Evolutionary conservation across 1,139 yeast genomes (phyloP).

Genomic region (Zhuliangozyma blackwelliae): DNA sequence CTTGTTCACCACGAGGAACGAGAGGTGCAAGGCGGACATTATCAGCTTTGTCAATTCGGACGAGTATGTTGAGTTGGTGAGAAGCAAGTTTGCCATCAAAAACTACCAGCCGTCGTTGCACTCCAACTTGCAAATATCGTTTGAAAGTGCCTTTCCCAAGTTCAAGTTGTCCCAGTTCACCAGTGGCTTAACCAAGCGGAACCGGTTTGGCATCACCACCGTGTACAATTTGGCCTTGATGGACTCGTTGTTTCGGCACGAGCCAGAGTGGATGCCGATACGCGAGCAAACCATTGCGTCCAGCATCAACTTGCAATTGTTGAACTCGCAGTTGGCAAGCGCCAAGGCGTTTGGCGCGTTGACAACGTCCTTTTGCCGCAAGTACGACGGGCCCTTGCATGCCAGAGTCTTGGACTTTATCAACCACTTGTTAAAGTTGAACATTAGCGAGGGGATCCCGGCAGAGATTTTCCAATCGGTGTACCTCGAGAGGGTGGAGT

Average conservation of each 20-base stretch:
- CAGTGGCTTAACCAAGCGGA: constrained; percentile 43
- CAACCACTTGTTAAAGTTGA: constrained; percentile 46
- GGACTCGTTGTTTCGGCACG: constrained; percentile 51
- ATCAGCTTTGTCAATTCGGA: constrained; percentile 38
- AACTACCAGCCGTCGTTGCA: constrained; percentile 42
- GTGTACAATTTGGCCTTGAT: constrained; percentile 61
- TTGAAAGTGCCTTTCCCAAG: constrained; percentile 46
- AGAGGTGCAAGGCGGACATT: constrained; percentile 37
- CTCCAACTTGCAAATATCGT: constrained; percentile 19
- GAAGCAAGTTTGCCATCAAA: constrained; percentile 26
- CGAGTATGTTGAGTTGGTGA: constrained; percentile 27
- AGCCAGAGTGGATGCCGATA: constrained; percentile 47
- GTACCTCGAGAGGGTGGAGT: constrained; percentile 60
- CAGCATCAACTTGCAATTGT: constrained; percentile 60
- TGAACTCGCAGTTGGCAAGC: constrained; percentile 63
- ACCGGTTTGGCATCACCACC: constrained; percentile 49
- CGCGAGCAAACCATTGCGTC: constrained; percentile 54
- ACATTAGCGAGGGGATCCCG: constrained; percentile 51
- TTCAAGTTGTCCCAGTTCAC: constrained; percentile 51
- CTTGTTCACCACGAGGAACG: constrained; percentile 55
- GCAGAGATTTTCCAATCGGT: constrained; percentile 47
- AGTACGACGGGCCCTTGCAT: constrained; percentile 29
- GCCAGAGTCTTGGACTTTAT: constrained; percentile 41
- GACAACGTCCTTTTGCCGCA: constrained; percentile 57
- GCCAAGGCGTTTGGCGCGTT: constrained; percentile 79